These are phyloP conservation scores for Areca catechu DNA, from an alignment of 176 grass and related monocot genomes.

Conservation along the genomic window DNA sequence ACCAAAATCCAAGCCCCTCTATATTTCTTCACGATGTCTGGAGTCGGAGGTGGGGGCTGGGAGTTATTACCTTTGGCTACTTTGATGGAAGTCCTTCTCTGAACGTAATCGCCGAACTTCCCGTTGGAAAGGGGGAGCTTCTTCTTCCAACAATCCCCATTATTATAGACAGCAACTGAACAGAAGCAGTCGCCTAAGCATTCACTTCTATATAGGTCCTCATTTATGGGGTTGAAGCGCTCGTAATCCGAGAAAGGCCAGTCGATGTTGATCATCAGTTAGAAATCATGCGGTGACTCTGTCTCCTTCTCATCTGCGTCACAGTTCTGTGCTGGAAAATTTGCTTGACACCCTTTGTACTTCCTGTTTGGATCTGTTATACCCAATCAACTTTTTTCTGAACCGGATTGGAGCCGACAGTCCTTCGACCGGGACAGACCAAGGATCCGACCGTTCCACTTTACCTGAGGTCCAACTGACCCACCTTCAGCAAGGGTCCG, in stretches of 20 bases:
- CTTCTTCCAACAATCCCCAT: conserved; percentile 25
- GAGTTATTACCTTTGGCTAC: too few relatives aligned
- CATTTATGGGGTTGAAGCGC: neutral
- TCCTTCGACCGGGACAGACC: too few relatives aligned
- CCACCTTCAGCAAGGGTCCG: too few relatives aligned
- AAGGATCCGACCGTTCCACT: too few relatives aligned
- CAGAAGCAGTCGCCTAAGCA: conserved; percentile 34
- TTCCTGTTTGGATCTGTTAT: conserved; percentile 9
- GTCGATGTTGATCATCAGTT: neutral
- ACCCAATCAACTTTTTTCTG: too few relatives aligned
- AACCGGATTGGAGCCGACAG: too few relatives aligned
- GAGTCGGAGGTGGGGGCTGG: too few relatives aligned
- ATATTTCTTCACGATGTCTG: too few relatives aligned
- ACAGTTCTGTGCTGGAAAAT: conserved; percentile 6
- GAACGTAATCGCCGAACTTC: too few relatives aligned
- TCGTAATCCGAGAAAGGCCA: conserved; percentile 29
- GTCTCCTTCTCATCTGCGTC: neutral
- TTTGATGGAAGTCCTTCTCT: too few relatives aligned
- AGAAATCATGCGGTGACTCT: conserved; percentile 5
- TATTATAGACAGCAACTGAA: conserved; percentile 7
- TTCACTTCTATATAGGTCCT: neutral
- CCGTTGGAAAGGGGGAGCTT: conserved; percentile 27
- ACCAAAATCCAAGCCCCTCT: too few relatives aligned
- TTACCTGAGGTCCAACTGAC: too few relatives aligned
- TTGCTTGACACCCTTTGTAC: conserved; percentile 34